Conservation (phyloP, 225 moss, liverwort and hornwort genomes). For the Physcomitrium patens region DNA sequence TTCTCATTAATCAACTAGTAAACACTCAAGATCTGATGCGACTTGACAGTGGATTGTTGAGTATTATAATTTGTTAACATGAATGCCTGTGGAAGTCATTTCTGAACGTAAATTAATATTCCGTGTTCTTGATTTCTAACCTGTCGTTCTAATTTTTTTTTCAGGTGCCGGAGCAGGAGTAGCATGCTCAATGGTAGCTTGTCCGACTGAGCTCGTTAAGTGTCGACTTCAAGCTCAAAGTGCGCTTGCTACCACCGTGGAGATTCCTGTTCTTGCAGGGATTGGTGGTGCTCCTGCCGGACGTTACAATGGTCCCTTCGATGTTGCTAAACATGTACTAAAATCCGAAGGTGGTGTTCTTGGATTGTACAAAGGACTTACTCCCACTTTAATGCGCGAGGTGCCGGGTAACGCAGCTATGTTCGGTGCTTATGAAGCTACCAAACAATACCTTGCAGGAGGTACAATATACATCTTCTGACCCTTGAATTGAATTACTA, state of each 20-base stretch:
- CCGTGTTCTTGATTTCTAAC: neutral
- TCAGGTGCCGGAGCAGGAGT: constrained; percentile 64
- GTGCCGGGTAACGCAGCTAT: constrained; percentile 93
- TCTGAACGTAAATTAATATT: neutral
- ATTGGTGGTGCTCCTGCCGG: constrained; percentile 47
- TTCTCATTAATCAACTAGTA: neutral
- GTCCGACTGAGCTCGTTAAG: constrained; percentile 65
- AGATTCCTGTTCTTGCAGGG: constrained; percentile 60
- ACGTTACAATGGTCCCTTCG: constrained; percentile 76
- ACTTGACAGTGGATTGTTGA: neutral
- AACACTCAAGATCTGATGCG: neutral
- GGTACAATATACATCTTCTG: constrained; percentile 29
- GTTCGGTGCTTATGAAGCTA: constrained; percentile 91
- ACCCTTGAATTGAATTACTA: neutral
- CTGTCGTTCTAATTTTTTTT: neutral
- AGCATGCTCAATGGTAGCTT: constrained; percentile 57
- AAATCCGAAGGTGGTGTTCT: constrained; percentile 76
- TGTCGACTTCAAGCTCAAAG: constrained; percentile 91
- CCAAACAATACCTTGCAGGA: constrained; percentile 85
- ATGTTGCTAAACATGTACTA: constrained; percentile 84
- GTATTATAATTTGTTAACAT: neutral
- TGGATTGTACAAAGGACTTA: constrained; percentile 82
- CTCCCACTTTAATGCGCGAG: constrained; percentile 87
- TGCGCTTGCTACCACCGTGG: constrained; percentile 55
- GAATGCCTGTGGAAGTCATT: neutral